Evolutionary conservation across 1,139 yeast genomes (phyloP).

Genomic region (Protomyces lactucae-debilis): DNA sequence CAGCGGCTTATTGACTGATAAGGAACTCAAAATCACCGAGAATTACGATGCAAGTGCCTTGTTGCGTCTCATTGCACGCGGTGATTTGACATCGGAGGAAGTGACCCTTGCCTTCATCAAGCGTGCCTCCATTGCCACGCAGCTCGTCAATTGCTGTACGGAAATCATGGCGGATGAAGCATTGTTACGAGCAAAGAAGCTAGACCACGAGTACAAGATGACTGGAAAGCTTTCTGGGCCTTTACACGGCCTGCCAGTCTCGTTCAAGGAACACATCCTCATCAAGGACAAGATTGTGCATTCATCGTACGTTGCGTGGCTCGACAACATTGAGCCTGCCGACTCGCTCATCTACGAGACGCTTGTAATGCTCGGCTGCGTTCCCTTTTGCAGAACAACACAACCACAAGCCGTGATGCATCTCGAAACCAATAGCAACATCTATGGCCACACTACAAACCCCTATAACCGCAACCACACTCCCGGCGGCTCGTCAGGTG

Average conservation of each 20-base stretch:
- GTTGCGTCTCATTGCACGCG: conserved; percentile 43
- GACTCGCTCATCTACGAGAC: conserved; percentile 42
- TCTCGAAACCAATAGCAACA: conserved; percentile 42
- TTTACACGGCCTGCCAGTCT: conserved; percentile 51
- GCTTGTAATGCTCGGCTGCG: conserved; percentile 56
- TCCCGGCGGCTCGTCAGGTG: conserved; percentile 60
- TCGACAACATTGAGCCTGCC: conserved; percentile 35
- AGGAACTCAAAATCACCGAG: conserved; percentile 36
- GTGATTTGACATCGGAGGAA: conserved; percentile 45
- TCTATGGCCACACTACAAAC: conserved; percentile 47
- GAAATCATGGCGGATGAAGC: conserved; percentile 39
- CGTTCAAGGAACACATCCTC: conserved; percentile 50
- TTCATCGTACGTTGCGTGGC: conserved; percentile 43
- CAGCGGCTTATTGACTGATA: conserved; percentile 14
- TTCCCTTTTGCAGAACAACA: conserved; percentile 54
- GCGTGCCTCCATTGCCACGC: conserved; percentile 57
- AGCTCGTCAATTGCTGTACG: conserved; percentile 45
- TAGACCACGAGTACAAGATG: conserved; percentile 41
- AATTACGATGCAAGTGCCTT: conserved; percentile 38
- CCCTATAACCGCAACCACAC: conserved; percentile 45
- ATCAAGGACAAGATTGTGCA: conserved; percentile 46
- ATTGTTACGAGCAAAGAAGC: conserved; percentile 40
- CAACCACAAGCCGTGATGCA: conserved; percentile 58
- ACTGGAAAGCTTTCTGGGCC: conserved; percentile 47
- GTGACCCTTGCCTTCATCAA: conserved; percentile 52